Percentiles rank a stretch among this genome's conserved stretches.
phyloP scores from a whole-genome alignment of 139 green algal genomes.

The Chlorella sp. region DNA sequence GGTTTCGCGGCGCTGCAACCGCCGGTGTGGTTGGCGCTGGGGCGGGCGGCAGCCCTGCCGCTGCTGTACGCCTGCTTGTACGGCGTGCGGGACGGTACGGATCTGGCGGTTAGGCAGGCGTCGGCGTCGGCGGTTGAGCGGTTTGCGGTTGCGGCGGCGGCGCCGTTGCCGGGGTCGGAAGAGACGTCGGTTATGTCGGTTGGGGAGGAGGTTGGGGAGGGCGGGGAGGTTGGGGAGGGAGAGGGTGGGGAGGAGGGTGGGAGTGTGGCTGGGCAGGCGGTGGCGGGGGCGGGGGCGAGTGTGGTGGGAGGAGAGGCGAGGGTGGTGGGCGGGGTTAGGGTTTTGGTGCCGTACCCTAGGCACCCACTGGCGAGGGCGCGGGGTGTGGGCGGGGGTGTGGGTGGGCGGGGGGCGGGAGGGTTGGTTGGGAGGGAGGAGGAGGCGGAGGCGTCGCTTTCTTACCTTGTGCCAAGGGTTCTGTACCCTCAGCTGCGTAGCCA shows the following conservation, averaged over 20 bases:
- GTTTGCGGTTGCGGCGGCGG: slow-evolving; percentile 3
- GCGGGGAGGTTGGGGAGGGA: too few relatives aligned
- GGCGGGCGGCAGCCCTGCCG: slow-evolving; percentile 29
- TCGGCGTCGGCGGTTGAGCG: slow-evolving; percentile 26
- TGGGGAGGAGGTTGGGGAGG: too few relatives aligned
- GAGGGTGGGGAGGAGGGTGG: too few relatives aligned
- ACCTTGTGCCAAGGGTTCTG: slow-evolving; percentile 37
- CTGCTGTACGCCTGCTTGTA: slow-evolving; percentile 53
- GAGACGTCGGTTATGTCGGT: too few relatives aligned
- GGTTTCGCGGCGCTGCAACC: slow-evolving; percentile 47
- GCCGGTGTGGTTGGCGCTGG: slow-evolving; percentile 36
- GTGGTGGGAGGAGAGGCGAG: too few relatives aligned
- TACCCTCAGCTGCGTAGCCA: slow-evolving; percentile 53
- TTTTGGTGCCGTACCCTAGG: too few relatives aligned
- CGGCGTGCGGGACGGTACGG: slow-evolving; percentile 55
- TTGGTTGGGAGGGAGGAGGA: neutral
- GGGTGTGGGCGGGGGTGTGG: neutral
- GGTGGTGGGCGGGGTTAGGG: too few relatives aligned
- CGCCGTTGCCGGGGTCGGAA: too few relatives aligned
- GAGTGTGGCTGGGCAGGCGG: too few relatives aligned
- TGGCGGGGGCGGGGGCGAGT: neutral
- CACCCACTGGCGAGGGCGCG: too few relatives aligned
- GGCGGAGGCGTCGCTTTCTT: slow-evolving; percentile 19
- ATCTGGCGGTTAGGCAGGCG: slow-evolving; percentile 70
- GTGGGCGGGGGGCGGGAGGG: neutral